A percentile compares a stretch with the other conserved stretches of the same genome.
Conservation (phyloP, 768 basidiomycete genomes). For the Crucibulum laeve region DNA sequence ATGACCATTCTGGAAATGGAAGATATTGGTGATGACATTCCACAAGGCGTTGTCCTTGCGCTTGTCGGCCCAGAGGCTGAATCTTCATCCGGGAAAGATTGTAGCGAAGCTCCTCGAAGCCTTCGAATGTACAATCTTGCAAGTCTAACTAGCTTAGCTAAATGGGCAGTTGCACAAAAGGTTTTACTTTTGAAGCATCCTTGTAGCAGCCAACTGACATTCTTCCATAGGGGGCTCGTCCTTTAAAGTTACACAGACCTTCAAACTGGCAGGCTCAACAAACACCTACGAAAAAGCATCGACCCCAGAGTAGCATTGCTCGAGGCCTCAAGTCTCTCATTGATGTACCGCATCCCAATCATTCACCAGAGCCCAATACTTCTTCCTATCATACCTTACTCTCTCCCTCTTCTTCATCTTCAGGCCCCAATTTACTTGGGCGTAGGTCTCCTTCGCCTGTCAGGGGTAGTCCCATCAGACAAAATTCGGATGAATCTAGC, state of each 20-base stretch:
- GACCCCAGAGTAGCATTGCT: slow-evolving; percentile 53
- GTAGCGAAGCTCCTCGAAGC: slow-evolving; percentile 48
- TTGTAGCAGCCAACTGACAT: not conserved
- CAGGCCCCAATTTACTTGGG: slow-evolving; percentile 6
- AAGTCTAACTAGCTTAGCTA: slow-evolving; percentile 70
- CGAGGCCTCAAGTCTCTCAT: slow-evolving; percentile 61
- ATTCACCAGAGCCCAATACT: slow-evolving; percentile 12
- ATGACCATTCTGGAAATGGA: slow-evolving; percentile 74
- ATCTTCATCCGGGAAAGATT: slow-evolving; percentile 41
- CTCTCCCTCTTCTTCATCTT: slow-evolving; percentile 15
- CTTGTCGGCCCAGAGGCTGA: slow-evolving; percentile 65
- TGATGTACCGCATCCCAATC: slow-evolving; percentile 20
- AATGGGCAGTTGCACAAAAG: slow-evolving; percentile 68
- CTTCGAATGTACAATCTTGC: slow-evolving; percentile 83
- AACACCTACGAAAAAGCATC: slow-evolving; percentile 43
- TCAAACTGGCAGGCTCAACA: slow-evolving; percentile 48
- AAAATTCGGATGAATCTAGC: slow-evolving; percentile 40
- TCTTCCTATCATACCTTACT: slow-evolving; percentile 31
- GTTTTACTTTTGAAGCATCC: slow-evolving; percentile 25
- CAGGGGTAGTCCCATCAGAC: slow-evolving; percentile 12
- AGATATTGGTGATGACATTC: slow-evolving; percentile 40
- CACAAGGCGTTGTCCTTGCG: slow-evolving; percentile 73
- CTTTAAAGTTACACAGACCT: slow-evolving; percentile 55
- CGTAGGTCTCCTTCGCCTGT: slow-evolving; percentile 10
- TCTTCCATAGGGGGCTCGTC: slow-evolving; percentile 44